A percentile compares a stretch with the other conserved stretches of the same genome.
These are phyloP conservation scores for Aureobasidium sp. DNA, from an alignment of 2,329 filamentous ascomycete species.

Conservation along the genomic window DNA sequence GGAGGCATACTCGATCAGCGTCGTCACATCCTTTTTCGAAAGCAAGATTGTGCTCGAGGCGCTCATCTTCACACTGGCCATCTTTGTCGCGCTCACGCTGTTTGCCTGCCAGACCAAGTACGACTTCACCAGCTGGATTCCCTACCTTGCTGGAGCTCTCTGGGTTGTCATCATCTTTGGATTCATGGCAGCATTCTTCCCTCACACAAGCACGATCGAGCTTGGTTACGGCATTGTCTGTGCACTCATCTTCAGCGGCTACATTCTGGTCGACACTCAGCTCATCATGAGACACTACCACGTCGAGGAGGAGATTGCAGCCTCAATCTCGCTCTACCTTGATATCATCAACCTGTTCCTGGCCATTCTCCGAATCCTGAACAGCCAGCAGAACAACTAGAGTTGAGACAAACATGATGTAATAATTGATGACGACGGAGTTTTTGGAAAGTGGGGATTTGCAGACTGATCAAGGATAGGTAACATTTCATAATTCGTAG, in stretches of 20 bases:
- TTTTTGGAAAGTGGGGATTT: slow-evolving; percentile 3
- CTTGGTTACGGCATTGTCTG: slow-evolving; percentile 75
- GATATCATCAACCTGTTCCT: slow-evolving; percentile 97
- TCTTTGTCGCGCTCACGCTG: slow-evolving; percentile 58
- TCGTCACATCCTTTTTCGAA: slow-evolving; percentile 87
- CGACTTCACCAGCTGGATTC: slow-evolving; percentile 96
- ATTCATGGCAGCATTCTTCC: slow-evolving; percentile 88
- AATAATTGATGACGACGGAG: not conserved
- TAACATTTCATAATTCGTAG: too few species aligned
- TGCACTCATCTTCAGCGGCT: slow-evolving; percentile 85
- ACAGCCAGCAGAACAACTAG: slow-evolving; percentile 91
- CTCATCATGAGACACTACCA: slow-evolving; percentile 92
- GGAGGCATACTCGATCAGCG: slow-evolving; percentile 88
- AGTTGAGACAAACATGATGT: not conserved
- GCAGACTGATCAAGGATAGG: not conserved
- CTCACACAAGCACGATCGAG: slow-evolving; percentile 71
- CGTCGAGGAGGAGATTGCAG: slow-evolving; percentile 95
- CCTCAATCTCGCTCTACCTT: slow-evolving; percentile 81
- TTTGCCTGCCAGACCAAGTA: slow-evolving; percentile 98
- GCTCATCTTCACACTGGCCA: slow-evolving; percentile 69
- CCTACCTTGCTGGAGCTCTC: slow-evolving; percentile 82
- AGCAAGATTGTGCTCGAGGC: slow-evolving; percentile 80
- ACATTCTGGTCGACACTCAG: slow-evolving; percentile 95
- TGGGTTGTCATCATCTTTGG: slow-evolving; percentile 90
- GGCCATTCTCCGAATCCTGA: slow-evolving; percentile 88